Percentiles rank a stretch among this genome's conserved stretches.
phyloP scores from a whole-genome alignment of 2,329 filamentous ascomycete genomes.

The Knoxdaviesia proteae region DNA sequence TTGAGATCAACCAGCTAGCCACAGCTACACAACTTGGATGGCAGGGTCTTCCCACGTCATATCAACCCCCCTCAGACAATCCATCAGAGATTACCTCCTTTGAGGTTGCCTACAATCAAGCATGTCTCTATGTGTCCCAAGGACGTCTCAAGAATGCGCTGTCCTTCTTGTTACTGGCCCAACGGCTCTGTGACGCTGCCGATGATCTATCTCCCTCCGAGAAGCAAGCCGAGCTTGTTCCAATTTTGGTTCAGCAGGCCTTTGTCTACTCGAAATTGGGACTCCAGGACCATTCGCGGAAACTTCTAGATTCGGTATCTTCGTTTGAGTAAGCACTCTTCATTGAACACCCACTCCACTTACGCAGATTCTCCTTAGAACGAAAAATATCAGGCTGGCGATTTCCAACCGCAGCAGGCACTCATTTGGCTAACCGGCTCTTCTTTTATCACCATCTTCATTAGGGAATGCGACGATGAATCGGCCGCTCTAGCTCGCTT shows the following conservation, averaged over 20 bases:
- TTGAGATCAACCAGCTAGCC: conserved; percentile 54
- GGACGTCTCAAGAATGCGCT: conserved; percentile 45
- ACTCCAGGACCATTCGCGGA: conserved; percentile 41
- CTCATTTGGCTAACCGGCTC: no score
- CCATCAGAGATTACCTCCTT: conserved; percentile 34
- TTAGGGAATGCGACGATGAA: conserved; percentile 44
- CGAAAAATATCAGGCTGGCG: no score
- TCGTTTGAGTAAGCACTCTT: conserved; percentile 31
- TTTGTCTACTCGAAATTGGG: conserved; percentile 50
- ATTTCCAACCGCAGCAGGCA: no score
- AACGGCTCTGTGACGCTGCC: conserved; percentile 48
- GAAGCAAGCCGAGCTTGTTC: conserved; percentile 51
- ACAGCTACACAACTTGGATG: conserved; percentile 53
- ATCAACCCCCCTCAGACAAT: no score
- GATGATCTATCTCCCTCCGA: conserved; percentile 57
- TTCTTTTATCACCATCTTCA: neutral
- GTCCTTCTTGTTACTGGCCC: conserved; percentile 47
- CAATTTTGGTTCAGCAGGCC: conserved; percentile 57
- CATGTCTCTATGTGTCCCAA: conserved; percentile 50
- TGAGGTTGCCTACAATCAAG: conserved; percentile 64
- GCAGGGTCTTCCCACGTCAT: conserved; percentile 20
- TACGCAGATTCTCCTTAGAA: neutral
- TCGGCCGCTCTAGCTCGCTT: conserved; percentile 46
- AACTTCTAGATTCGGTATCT: conserved; percentile 40
- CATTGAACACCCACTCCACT: neutral